Evolutionary conservation across 1,139 yeast genomes (phyloP), one percentile per base, ranked within the genome.

Genomic region (Hanseniaspora gamundiae): DNA sequence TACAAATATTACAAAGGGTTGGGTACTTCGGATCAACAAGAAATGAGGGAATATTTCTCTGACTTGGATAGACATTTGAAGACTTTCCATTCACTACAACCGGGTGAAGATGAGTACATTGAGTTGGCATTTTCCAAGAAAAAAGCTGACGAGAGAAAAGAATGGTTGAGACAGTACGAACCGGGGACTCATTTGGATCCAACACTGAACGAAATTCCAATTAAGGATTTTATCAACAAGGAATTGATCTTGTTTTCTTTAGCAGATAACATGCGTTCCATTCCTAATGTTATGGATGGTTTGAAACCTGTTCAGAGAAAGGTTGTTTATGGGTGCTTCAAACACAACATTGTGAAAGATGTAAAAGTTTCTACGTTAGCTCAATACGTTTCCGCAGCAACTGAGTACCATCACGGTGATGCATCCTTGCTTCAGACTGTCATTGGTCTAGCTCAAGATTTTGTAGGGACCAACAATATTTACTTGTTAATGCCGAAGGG

Each of bases 1-100:
- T 94, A 85, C 54, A 93, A 93, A 72, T 93, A 93, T 68, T 91
- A 85, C 68, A 93, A 93, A 71, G 99, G 99, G 75, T 74, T 93
- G 71, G 99, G 98, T 76, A 87, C 98, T 8, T 88, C 97, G 1
- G 73, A 79, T 1, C 68, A 66, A 45, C 69, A 67, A 31, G 99
- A 91, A 65, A 87, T 86, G 48, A 77, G 94, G 53, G 94, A 85
- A 58, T 93, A 93, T 59, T 93, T 93, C 62, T 71, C 87, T 29
- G 85, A 84, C 49, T 69, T 93, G 39, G 95, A 84, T 54, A 78
- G 71, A 52, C 99, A 93, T 64, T 70, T 86, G 66, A 93, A 91
- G 58, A 73, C 74, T 17, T 93, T 93, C 61, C 91, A 86, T 60
- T 75, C 88, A 6, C 68, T 93, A 45, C 80, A 83, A 61, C 86